Percentiles rank a stretch among this genome's conserved stretches.
Evolutionary conservation across 495 filamentous ascomycete species (phyloP).

Genomic region (Tuber borchii): DNA sequence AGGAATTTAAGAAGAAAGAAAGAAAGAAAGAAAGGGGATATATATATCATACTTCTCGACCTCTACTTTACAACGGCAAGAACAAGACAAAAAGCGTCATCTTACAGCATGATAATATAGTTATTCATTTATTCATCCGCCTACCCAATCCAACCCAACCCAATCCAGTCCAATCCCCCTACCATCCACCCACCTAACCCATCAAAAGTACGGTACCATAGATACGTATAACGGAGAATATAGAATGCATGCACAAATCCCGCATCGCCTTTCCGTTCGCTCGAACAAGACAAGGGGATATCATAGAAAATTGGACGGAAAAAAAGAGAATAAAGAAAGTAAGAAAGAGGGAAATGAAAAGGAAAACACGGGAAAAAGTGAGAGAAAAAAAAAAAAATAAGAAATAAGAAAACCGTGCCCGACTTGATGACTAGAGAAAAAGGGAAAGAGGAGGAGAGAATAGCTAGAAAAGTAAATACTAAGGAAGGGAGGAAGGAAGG

Average conservation of each 20-base stretch:
- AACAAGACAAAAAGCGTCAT: background rate
- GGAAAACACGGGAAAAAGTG: background rate
- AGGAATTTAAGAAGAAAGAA: too few relatives aligned
- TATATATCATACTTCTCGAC: background rate
- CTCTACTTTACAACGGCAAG: background rate
- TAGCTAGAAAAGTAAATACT: background rate
- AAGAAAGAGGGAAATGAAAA: background rate
- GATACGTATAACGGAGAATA: background rate
- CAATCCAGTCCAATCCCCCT: background rate
- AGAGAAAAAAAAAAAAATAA: background rate
- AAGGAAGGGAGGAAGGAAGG: background rate
- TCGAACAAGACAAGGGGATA: background rate
- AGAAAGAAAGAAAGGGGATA: background rate
- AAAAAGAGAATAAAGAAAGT: background rate
- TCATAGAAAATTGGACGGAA: background rate
- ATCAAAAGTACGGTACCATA: background rate
- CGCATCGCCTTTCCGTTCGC: background rate
- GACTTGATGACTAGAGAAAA: background rate
- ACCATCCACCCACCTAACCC: background rate
- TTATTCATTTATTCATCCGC: background rate
- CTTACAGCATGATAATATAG: background rate
- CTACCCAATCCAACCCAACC: background rate
- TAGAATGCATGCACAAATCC: background rate
- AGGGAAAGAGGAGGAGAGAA: background rate
- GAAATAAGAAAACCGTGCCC: background rate